Evolutionary conservation across 306 rosid genomes (phyloP).

Genomic region (Cucurbita pepo): DNA sequence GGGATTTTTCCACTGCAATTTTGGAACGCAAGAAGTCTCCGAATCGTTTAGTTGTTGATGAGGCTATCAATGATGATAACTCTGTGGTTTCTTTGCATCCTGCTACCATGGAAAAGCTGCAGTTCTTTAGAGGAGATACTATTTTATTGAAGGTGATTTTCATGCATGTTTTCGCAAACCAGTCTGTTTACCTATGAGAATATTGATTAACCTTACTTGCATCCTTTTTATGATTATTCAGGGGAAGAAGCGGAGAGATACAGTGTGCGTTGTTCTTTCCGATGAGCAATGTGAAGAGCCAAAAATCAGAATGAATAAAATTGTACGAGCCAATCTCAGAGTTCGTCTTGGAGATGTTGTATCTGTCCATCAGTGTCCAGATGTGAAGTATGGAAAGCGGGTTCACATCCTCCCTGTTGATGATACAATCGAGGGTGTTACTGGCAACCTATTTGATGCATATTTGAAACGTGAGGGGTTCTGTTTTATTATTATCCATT

Average conservation of each 20-base stretch:
- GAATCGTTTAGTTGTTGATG: slow-evolving; percentile 49
- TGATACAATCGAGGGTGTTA: slow-evolving; percentile 53
- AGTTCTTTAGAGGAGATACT: slow-evolving; percentile 40
- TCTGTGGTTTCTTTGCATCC: slow-evolving; percentile 46
- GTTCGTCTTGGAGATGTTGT: slow-evolving; percentile 52
- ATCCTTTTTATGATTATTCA: not conserved
- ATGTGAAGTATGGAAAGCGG: slow-evolving; percentile 47
- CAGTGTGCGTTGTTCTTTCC: slow-evolving; percentile 43
- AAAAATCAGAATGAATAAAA: slow-evolving; percentile 54
- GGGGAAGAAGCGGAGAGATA: slow-evolving; percentile 57
- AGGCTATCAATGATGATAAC: slow-evolving; percentile 42
- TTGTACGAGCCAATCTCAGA: slow-evolving; percentile 41
- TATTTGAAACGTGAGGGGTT: slow-evolving; percentile 47
- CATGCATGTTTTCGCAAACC: not conserved
- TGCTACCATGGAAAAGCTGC: slow-evolving; percentile 42
- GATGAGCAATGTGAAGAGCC: slow-evolving; percentile 47
- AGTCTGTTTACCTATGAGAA: not conserved
- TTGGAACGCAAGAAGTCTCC: slow-evolving; percentile 56
- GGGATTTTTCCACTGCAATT: slow-evolving; percentile 46
- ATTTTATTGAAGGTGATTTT: slow-evolving; percentile 34
- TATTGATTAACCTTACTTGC: not conserved
- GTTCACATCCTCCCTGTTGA: slow-evolving; percentile 53
- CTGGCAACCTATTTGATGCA: slow-evolving; percentile 55
- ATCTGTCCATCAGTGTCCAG: slow-evolving; percentile 37
- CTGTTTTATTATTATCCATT: not conserved